Base-by-base conservation (phyloP, 306 rosid genomes). In the Dalbergia oliveri region DNA sequence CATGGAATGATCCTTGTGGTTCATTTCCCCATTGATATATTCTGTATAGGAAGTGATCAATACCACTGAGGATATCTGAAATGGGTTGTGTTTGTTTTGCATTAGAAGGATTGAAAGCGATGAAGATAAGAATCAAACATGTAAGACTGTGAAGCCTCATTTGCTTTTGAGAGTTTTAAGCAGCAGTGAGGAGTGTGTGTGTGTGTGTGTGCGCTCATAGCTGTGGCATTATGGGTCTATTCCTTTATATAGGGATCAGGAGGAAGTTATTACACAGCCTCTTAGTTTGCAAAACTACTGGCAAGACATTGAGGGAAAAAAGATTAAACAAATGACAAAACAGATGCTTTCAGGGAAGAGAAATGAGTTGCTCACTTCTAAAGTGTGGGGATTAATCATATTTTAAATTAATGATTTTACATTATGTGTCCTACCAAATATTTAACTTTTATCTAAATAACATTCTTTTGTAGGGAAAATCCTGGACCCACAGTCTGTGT, bases 11-110 rank as follows among this genome's bases (percentile, higher is more conserved):
- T 6, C 66, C 39, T 66, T 64, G 79, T 12, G 67, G 41, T 58
- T 44, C 57, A 50, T 37, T 66, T 15, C 76, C 8, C 87, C 86
- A 84, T 83, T 84, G 79, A 21, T 79, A 69, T 61, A 88, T 66
- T 68, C 73, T 79, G 78, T 82, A 41, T 0, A 88, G 35, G 14
- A 82, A 31, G 37, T 61, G 64, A 16, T 72, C n/a, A 11, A 73
- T 26, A 14, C 23, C 61, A 11, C 33, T 65, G 41, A 59, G 70
- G 84, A 65, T 61, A 1, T 77, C 66, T 47, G 86, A 80, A 15
- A 75, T 75, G 81, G 82, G 81, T 41, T 81, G 73, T 45, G 76
- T n/a, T 83, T 81, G 84, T 63, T 80, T 79, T 82, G 94, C 97
- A 45, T 81, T 75, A 49, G 92, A 86, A 66, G 68, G 80, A 34